Conservation (phyloP, 495 filamentous ascomycete genomes). For the Neurospora sp. region DNA sequence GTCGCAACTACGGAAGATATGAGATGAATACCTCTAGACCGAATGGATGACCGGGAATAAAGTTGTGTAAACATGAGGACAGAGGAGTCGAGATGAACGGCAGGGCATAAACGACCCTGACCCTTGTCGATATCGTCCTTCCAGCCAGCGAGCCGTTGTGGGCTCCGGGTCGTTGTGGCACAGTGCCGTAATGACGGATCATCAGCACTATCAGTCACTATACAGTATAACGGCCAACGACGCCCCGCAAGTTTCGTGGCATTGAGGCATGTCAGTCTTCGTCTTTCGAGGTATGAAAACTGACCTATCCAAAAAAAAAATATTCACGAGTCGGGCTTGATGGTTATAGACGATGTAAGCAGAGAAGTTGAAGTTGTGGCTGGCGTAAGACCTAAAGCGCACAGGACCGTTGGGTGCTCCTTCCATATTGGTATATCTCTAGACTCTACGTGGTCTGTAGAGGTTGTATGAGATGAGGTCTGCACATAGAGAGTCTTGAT, state of each 20-base stretch:
- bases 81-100: not conserved
- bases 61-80: not conserved
- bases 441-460: not conserved
- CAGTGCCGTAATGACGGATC: not conserved
- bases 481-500: not conserved
- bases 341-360: not conserved
- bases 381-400: not conserved
- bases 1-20: not conserved
- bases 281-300: not conserved
- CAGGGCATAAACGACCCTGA: not conserved
- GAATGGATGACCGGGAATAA: not conserved
- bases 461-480: not conserved
- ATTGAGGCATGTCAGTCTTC: not conserved
- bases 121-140: not conserved
- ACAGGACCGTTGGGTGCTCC: not conserved
- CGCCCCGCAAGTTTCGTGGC: not conserved
- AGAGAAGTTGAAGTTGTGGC: not conserved
- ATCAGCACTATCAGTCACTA: not conserved
- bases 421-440: not conserved
- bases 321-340: not conserved
- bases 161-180: not conserved
- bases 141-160: not conserved
- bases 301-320: not conserved
- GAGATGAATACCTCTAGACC: not conserved
- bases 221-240: not conserved